A percentile compares a stretch with the other conserved stretches of the same genome.
phyloP scores from a whole-genome alignment of 2,329 filamentous ascomycete species.

The Grosmannia penicillata region DNA sequence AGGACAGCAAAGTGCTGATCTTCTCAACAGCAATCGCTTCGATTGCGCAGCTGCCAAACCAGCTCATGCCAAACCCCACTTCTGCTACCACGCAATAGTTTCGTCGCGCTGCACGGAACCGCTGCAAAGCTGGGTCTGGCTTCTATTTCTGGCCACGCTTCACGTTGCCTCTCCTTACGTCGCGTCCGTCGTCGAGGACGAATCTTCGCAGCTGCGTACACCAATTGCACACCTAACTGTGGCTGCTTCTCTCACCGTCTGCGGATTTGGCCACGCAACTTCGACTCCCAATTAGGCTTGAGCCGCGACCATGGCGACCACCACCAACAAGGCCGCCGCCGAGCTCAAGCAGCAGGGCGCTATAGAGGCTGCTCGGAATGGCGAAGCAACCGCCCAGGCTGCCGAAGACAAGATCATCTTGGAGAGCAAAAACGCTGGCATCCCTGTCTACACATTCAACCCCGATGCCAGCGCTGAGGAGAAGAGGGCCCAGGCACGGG shows the following conservation, averaged over 20 bases:
- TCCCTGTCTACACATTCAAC: constrained; percentile 72
- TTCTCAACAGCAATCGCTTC: not conserved
- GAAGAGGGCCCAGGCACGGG: constrained; percentile 66
- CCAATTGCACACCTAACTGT: not conserved
- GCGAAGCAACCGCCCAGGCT: constrained; percentile 49
- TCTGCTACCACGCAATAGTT: not conserved
- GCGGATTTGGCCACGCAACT: no score
- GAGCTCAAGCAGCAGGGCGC: constrained; percentile 75
- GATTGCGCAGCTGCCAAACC: not conserved
- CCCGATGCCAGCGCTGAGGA: constrained; percentile 70
- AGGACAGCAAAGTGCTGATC: not conserved
- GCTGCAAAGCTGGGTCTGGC: not conserved
- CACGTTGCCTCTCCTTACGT: no score
- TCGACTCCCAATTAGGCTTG: no score
- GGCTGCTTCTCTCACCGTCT: not conserved
- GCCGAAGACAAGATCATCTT: constrained; percentile 61
- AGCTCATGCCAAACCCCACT: not conserved
- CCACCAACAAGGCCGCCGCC: constrained; percentile 11
- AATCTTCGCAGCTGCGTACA: no score
- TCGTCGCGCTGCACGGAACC: not conserved
- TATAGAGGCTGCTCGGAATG: constrained; percentile 60
- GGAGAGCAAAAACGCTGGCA: constrained; percentile 65
- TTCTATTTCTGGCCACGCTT: not conserved
- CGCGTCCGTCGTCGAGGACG: no score
- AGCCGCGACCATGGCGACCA: constrained; percentile 16